Evolutionary conservation across 495 filamentous ascomycete species (phyloP).

Genomic region (Podospora fimiseda): DNA sequence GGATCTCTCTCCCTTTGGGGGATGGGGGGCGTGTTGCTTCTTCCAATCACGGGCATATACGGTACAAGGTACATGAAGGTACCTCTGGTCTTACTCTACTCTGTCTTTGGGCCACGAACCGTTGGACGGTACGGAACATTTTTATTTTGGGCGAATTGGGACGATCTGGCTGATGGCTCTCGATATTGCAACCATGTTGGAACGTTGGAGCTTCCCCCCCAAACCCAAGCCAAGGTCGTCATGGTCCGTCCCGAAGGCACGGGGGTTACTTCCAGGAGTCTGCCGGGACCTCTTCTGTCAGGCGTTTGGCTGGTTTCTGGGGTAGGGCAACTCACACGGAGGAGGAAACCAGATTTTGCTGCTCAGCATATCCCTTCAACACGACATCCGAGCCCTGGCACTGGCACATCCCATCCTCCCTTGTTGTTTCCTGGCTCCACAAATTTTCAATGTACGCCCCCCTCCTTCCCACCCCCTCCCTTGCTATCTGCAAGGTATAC

Average conservation of each 20-base stretch:
- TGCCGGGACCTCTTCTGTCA: constrained; percentile 10
- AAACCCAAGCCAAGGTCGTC: constrained; percentile 11
- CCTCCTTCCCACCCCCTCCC: constrained; percentile 6
- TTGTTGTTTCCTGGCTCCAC: constrained; percentile 22
- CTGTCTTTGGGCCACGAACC: constrained; percentile 3
- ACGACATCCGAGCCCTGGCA: constrained; percentile 21
- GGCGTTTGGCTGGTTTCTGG: constrained; percentile 25
- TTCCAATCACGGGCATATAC: background rate
- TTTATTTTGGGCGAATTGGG: background rate
- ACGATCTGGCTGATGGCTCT: constrained; percentile 12
- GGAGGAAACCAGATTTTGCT: constrained; percentile 5
- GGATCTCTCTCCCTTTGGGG: constrained; percentile 5
- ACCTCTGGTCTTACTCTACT: background rate
- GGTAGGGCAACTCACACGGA: constrained; percentile 14
- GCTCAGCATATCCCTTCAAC: constrained; percentile 11
- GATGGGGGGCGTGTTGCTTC: constrained; percentile 8
- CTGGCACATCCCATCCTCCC: constrained; percentile 11
- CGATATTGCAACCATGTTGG: constrained; percentile 10
- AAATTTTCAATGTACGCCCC: constrained; percentile 14
- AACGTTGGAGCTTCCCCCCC: constrained; percentile 1
- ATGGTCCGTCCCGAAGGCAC: constrained; percentile 7
- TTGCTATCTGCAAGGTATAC: constrained; percentile 19
- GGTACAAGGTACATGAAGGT: background rate
- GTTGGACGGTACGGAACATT: constrained; percentile 1
- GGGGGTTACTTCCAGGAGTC: constrained; percentile 10